Percentiles rank a stretch among this genome's conserved stretches.
Conservation (phyloP, 495 filamentous ascomycete species). For the Elaphomyces granulatus region DNA sequence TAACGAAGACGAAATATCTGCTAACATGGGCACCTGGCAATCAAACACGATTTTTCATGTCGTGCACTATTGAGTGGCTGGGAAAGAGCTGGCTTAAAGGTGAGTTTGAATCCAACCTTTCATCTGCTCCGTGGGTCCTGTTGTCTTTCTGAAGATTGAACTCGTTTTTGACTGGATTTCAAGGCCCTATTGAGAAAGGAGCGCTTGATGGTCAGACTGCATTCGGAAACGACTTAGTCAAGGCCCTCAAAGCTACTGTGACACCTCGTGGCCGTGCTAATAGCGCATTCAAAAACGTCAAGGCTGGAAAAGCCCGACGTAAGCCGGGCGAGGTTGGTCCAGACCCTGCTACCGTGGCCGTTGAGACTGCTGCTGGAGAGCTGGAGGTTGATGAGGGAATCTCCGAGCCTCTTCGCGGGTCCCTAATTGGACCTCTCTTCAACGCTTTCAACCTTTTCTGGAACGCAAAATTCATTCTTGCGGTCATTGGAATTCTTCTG, state of each 20-base stretch:
- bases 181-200: constrained; percentile 92
- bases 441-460: constrained; percentile 55
- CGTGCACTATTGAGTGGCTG: constrained; percentile 84
- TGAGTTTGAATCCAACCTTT: constrained; percentile 29
- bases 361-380: constrained; percentile 31
- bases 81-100: constrained; percentile 98
- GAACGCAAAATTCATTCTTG: constrained; percentile 46
- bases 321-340: constrained; percentile 41
- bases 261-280: constrained; percentile 44
- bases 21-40: constrained; percentile 82
- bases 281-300: constrained; percentile 23
- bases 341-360: constrained; percentile 12
- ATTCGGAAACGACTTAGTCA: constrained; percentile 64
- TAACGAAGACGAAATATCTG: constrained; percentile 85
- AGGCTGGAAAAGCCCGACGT: constrained; percentile 33
- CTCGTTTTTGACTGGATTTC: too few relatives aligned
- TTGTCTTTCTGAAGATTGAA: too few relatives aligned
- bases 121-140: background rate
- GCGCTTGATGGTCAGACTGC: constrained; percentile 77
- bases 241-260: constrained; percentile 57
- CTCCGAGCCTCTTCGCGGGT: constrained; percentile 57
- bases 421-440: too few relatives aligned
- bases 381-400: constrained; percentile 52
- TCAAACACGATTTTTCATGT: constrained; percentile 67
- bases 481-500: constrained; percentile 37